Evolutionary conservation across 2,329 filamentous ascomycete genomes (phyloP).

Genomic region (Penicillium glabrum): DNA sequence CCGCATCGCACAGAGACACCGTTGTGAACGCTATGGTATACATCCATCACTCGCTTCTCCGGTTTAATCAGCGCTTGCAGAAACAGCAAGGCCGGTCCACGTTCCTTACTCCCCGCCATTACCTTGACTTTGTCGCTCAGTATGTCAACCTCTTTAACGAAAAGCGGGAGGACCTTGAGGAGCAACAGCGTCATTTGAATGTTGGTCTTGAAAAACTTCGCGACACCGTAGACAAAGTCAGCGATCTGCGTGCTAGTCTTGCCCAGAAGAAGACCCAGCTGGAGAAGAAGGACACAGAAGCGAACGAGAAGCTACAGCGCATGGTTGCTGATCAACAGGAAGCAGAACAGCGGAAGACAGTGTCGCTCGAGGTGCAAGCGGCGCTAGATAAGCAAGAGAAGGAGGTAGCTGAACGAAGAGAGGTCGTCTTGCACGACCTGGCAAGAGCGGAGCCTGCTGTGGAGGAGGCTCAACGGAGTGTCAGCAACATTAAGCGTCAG

Average conservation of each 20-base stretch:
- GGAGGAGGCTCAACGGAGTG: slow-evolving; percentile 87
- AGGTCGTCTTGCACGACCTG: slow-evolving; percentile 83
- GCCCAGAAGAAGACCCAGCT: slow-evolving; percentile 93
- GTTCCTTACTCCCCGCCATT: slow-evolving; percentile 93
- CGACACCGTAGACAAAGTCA: slow-evolving; percentile 96
- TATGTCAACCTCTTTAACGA: slow-evolving; percentile 97
- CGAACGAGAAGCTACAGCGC: slow-evolving; percentile 93
- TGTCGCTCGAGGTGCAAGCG: slow-evolving; percentile 83
- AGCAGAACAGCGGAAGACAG: slow-evolving; percentile 85
- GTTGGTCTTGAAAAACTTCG: slow-evolving; percentile 95
- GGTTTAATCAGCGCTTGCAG: slow-evolving; percentile 82
- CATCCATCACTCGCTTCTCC: slow-evolving; percentile 90
- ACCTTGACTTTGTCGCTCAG: slow-evolving; percentile 95
- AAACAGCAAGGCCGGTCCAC: slow-evolving; percentile 92
- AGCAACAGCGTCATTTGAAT: slow-evolving; percentile 97
- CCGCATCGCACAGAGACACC: slow-evolving; percentile 85
- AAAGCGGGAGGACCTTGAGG: slow-evolving; percentile 96
- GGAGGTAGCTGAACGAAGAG: slow-evolving; percentile 77
- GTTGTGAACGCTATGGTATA: slow-evolving; percentile 99
- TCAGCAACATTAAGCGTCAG: slow-evolving; percentile 97
- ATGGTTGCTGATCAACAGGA: slow-evolving; percentile 97
- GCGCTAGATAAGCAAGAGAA: slow-evolving; percentile 86
- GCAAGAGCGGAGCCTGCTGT: slow-evolving; percentile 92
- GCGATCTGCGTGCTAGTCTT: slow-evolving; percentile 83
- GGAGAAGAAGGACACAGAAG: slow-evolving; percentile 90